Conservation (phyloP, 352 stramenopile genomes). For the Pythium dissotocum region DNA sequence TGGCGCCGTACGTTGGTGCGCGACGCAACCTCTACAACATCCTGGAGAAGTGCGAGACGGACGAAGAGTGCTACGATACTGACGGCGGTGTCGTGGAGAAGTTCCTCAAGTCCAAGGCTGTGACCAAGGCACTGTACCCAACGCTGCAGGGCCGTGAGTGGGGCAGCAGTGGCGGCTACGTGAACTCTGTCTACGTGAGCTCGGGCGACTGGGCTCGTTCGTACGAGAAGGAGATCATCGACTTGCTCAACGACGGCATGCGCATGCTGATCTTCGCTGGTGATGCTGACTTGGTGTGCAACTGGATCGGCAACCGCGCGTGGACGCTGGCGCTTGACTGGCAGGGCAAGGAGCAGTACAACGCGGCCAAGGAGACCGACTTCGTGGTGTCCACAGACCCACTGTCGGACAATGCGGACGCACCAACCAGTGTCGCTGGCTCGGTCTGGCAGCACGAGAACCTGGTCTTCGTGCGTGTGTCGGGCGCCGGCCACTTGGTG, state of each 20-base stretch:
- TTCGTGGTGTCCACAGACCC: conserved; percentile 13
- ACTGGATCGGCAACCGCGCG: conserved; percentile 94
- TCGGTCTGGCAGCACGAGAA: conserved; percentile 16
- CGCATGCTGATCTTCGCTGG: conserved; percentile 16
- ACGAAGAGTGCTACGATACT: conserved; percentile 25
- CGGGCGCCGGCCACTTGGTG: conserved; percentile 88
- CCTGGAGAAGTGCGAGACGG: conserved; percentile 17
- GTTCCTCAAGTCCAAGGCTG: conserved; percentile 5
- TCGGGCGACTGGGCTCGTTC: conserved; percentile 88
- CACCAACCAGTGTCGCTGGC: neutral
- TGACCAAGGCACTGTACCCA: neutral
- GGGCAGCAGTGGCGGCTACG: conserved; percentile 1
- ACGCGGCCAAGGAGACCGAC: conserved; percentile 32
- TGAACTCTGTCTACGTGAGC: conserved; percentile 4
- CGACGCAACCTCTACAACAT: conserved; percentile 38
- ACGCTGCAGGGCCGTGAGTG: conserved; percentile 35
- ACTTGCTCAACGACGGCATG: conserved; percentile 58
- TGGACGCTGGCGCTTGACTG: conserved; percentile 93
- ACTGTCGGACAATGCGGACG: neutral
- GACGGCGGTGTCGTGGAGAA: conserved; percentile 16
- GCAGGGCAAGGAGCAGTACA: conserved; percentile 85
- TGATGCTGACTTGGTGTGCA: conserved; percentile 92
- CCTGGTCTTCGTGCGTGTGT: conserved; percentile 88
- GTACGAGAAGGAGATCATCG: conserved; percentile 62
- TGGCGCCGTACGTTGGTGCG: conserved; percentile 18